Evolutionary conservation across 1,284 basidiomycete genomes (phyloP), one percentile per base, ranked within the genome.

Genomic region (Pulveroboletus sp.): DNA sequence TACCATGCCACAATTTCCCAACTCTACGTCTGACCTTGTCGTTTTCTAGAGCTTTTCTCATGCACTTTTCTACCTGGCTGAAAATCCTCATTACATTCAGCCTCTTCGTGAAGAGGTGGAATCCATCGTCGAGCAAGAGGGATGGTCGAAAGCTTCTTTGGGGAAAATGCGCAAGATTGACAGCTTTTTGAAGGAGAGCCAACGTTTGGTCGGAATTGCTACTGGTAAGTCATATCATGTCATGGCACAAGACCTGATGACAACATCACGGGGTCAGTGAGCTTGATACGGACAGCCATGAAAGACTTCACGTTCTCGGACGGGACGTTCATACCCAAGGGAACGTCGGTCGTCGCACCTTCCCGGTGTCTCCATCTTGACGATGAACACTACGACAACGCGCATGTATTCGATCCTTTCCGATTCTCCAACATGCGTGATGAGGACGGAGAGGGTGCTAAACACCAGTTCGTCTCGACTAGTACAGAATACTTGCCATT

Each of bases 71-170:
- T 64, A 67, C 33, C 62, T 79, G 7, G 75, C 76, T 0, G 65
- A 69, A 0, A 59, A 75, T 20, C 78, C 75, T 2, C 70, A 76
- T 47, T 76, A 72, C 54, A 57, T 76, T 1, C 52, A 68, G 26
- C 69, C 69, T 0, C 65, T 81, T 25, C 76, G 78, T 5, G 72
- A 78, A 46, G 80, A 81, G 61, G 70, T 77, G 8, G 74, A 78
- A n/a, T 29, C 59, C 2, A 12, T 31, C 29, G 29, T 31, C 12
- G 29, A 8, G 29, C 7, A 36, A 18, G 14, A 36, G 15, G 35
- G 35, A 8, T 79, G 79, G 78, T 72, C 76, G 9, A 79, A 77
- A 58, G 62, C 54, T 1, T 71, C 74, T 0, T 54, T 81, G 40
- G 68, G 61, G 36, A 74, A 73, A 49, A 76, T 81, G 76, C 61